Conservation (phyloP, 75 land plant genomes). For the Selaginella moellendorffii region DNA sequence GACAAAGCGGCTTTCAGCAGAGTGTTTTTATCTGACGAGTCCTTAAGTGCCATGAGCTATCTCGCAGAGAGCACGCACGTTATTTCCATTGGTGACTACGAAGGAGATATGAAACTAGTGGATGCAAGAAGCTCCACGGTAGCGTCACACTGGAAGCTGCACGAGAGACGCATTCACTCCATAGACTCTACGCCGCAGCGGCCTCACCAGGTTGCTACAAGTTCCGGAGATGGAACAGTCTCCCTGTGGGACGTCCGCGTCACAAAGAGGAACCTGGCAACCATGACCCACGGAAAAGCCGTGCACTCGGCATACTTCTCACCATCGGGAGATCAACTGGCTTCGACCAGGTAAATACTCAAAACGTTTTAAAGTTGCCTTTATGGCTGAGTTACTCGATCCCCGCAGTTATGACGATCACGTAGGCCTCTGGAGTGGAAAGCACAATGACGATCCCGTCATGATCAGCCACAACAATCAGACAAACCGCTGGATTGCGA, state of each 20-base stretch:
- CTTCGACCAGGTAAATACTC: conserved; percentile 56
- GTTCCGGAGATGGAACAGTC: conserved; percentile 53
- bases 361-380: neutral
- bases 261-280: conserved; percentile 14
- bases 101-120: conserved; percentile 33
- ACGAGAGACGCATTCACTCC: conserved; percentile 43
- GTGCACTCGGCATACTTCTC: conserved; percentile 81
- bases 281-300: conserved; percentile 31
- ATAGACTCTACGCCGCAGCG: conserved; percentile 42
- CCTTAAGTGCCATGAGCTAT: conserved; percentile 39
- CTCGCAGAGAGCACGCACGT: conserved; percentile 13
- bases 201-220: conserved; percentile 42
- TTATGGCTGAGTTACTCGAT: neutral
- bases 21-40: conserved; percentile 23
- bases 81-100: conserved; percentile 38
- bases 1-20: conserved; percentile 47
- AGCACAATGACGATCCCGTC: conserved; percentile 14
- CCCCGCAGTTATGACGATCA: conserved; percentile 35
- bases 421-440: conserved; percentile 35
- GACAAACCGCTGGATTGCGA: conserved; percentile 45
- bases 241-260: conserved; percentile 72
- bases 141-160: conserved; percentile 20
- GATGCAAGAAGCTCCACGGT: conserved; percentile 35
- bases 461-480: conserved; percentile 37
- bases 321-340: conserved; percentile 54